Evolutionary conservation across 2,329 filamentous ascomycete genomes (phyloP).

Genomic region (Microsporum ferrugineum): DNA sequence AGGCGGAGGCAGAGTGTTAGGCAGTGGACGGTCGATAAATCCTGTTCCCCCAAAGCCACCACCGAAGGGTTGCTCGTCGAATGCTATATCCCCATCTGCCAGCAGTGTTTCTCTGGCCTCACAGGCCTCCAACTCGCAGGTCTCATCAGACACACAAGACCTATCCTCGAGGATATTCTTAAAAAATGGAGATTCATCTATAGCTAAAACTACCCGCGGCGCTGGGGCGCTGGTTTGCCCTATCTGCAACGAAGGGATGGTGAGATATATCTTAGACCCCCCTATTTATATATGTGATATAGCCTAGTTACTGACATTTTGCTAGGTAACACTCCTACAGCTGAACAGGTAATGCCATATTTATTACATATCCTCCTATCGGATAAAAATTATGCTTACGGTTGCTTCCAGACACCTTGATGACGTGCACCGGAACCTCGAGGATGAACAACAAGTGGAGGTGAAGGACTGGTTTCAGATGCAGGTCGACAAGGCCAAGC

Average conservation of each 20-base stretch:
- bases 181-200: constrained; percentile 41
- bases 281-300: neutral
- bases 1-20: constrained; percentile 83
- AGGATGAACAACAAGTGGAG: constrained; percentile 80
- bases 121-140: constrained; percentile 58
- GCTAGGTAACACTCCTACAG: constrained; percentile 77
- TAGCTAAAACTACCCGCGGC: constrained; percentile 38
- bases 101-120: constrained; percentile 72
- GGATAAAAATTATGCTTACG: constrained; percentile 11
- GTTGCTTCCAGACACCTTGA: constrained; percentile 55
- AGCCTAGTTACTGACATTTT: constrained; percentile 6
- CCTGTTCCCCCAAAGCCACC: constrained; percentile 43
- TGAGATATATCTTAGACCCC: constrained; percentile 30
- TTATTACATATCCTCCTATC: constrained; percentile 13
- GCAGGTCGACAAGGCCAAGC: constrained; percentile 85
- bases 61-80: constrained; percentile 31
- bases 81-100: constrained; percentile 49
- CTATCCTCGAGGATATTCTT: constrained; percentile 70
- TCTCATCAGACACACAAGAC: constrained; percentile 64
- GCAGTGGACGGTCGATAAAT: constrained; percentile 71
- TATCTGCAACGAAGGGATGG: constrained; percentile 99
- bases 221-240: constrained; percentile 68
- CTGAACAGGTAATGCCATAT: constrained; percentile 54
- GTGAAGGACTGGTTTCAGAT: constrained; percentile 96
- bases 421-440: constrained; percentile 79